These are phyloP conservation scores for Xylariaceae sp. DNA, from an alignment of 2,329 filamentous ascomycete genomes.

Conservation along the genomic window DNA sequence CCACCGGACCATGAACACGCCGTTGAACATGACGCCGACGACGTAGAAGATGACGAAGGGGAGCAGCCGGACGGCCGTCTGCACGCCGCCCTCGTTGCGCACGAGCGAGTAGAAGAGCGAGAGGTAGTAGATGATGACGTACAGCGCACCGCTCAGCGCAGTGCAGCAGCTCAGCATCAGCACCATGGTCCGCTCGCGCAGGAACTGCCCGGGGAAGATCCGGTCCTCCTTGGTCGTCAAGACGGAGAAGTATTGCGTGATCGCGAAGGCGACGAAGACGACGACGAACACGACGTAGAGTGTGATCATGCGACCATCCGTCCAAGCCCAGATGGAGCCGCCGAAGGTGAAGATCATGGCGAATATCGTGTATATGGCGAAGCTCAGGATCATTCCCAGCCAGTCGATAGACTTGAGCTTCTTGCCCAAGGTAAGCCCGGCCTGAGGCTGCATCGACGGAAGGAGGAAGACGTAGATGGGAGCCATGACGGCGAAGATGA, in stretches of 20 bases:
- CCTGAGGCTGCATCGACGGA: constrained; percentile 21
- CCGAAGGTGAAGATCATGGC: constrained; percentile 45
- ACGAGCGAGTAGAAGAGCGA: constrained; percentile 48
- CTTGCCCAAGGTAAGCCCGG: constrained; percentile 26
- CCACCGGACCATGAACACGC: constrained; percentile 26
- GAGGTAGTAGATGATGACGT: constrained; percentile 42
- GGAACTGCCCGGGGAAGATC: constrained; percentile 41
- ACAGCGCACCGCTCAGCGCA: constrained; percentile 31
- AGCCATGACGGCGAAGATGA: constrained; percentile 35
- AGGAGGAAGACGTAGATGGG: constrained; percentile 32
- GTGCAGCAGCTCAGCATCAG: constrained; percentile 34
- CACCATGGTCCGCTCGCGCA: constrained; percentile 32
- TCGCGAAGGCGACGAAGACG: constrained; percentile 34
- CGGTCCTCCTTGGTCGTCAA: constrained; percentile 36
- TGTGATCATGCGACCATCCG: constrained; percentile 38
- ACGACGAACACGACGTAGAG: constrained; percentile 40
- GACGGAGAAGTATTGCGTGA: constrained; percentile 39
- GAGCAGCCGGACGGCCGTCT: constrained; percentile 36
- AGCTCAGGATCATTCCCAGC: constrained; percentile 39
- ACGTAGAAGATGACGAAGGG: constrained; percentile 34
- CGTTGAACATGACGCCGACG: constrained; percentile 29
- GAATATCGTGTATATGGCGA: constrained; percentile 33
- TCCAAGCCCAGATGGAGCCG: constrained; percentile 44
- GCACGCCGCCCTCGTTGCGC: constrained; percentile 34
- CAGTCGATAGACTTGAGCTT: constrained; percentile 34